Base-by-base conservation (phyloP, 1,139 yeast genomes). In the Citeromyces siamensis region DNA sequence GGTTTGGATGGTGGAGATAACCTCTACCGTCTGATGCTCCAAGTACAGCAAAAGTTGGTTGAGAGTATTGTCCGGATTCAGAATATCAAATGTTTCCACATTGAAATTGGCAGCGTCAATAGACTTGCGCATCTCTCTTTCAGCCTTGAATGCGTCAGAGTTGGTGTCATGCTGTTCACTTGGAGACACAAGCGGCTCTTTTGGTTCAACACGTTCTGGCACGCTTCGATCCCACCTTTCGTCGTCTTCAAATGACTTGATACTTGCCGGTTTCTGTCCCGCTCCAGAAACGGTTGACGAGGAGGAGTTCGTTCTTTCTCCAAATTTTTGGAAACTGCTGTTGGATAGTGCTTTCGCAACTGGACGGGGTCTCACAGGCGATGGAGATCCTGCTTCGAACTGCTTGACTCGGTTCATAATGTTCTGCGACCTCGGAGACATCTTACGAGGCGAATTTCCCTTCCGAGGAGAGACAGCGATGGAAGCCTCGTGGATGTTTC, bases 11-110 rank as follows among this genome's bases (percentile, higher is more conserved):
- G 95, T 82, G 20, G 86, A 74, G 40, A 90, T 90, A 2, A 90
- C 96, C 48, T 82, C 83, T 23, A 83, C 90, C 0, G 97, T 88
- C 59, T 88, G 95, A 56, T 85, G 94, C 54, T 90, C 98, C 50
- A 90, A 66, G 55, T 85, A 90, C 35, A 79, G 68, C 47, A 86
- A 72, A 40, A 90, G 75, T 50, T 86, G 94, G 4, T 85, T 75
- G 42, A 88, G 68, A 0, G 95, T 82, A 53, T 82, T 83, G 49
- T 85, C 95, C 2, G 94, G 94, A 53, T 83, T 84, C 44, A 75
- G 81, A 41, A 82, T 77, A 57, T 83, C 85, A 57, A 83, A 84
- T 35, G 75, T 71, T 41, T 78, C 81, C 36, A 81, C 66, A 53
- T 79, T 79, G 58, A 79, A 80, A 10, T 49, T 48, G 6, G 51